Percentiles rank a stretch among this genome's conserved stretches.
phyloP scores from a whole-genome alignment of 495 filamentous ascomycete genomes.

The Talaromyces borbonicus region DNA sequence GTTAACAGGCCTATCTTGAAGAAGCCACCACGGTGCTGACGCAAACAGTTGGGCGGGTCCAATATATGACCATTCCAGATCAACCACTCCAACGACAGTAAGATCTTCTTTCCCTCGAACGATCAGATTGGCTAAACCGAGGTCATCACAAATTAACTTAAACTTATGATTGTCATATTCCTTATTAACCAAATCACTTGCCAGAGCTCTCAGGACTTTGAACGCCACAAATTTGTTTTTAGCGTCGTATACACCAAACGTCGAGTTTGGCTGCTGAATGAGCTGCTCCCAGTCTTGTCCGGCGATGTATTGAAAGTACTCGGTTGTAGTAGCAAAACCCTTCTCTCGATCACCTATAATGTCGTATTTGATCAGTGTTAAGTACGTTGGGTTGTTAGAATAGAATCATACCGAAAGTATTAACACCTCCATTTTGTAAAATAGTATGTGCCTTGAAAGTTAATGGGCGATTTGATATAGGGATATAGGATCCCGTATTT shows the following conservation, averaged over 20 bases:
- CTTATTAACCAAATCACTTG: slow-evolving; percentile 15
- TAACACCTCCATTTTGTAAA: slow-evolving; percentile 23
- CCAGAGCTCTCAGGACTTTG: slow-evolving; percentile 17
- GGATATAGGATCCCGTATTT: slow-evolving; percentile 8
- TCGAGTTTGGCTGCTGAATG: slow-evolving; percentile 22
- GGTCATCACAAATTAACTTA: slow-evolving; percentile 29
- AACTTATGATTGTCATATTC: slow-evolving; percentile 22
- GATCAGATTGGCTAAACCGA: slow-evolving; percentile 27
- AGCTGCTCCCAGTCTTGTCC: slow-evolving; percentile 26
- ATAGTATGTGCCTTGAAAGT: slow-evolving; percentile 25
- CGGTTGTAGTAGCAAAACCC: slow-evolving; percentile 19
- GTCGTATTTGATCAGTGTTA: neutral
- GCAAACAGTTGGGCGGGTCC: slow-evolving; percentile 27
- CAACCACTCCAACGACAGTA: slow-evolving; percentile 25
- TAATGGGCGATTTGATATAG: slow-evolving; percentile 14
- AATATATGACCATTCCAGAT: slow-evolving; percentile 28
- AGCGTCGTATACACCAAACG: slow-evolving; percentile 13
- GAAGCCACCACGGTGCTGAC: slow-evolving; percentile 29
- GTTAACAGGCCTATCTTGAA: slow-evolving; percentile 20
- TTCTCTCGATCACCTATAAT: slow-evolving; percentile 21
- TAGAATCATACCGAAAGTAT: slow-evolving; percentile 19
- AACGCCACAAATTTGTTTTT: slow-evolving; percentile 17
- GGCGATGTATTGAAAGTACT: slow-evolving; percentile 25
- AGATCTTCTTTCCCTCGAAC: slow-evolving; percentile 21
- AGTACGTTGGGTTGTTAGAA: neutral